Evolutionary conservation across 1,284 basidiomycete species (phyloP).

Genomic region (Irpex sp.): DNA sequence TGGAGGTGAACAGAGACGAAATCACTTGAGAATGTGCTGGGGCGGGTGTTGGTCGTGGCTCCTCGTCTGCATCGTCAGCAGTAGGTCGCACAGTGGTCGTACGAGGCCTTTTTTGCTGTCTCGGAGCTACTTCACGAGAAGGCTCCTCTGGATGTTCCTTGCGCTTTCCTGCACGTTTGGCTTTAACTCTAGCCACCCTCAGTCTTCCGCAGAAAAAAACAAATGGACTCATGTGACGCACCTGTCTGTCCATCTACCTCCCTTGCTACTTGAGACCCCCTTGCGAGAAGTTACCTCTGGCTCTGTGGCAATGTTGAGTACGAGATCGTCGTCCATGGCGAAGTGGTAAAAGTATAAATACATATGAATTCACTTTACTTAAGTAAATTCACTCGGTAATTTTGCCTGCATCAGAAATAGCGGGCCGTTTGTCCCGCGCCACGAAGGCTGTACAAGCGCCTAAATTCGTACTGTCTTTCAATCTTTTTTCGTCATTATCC

Average conservation of each 20-base stretch:
- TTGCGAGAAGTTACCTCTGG: conserved; percentile 29
- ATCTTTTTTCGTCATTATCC: too few relatives aligned
- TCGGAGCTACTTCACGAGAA: conserved; percentile 11
- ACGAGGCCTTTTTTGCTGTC: conserved; percentile 49
- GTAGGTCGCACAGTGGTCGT: conserved; percentile 29
- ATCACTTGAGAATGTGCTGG: conserved; percentile 63
- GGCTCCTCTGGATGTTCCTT: conserved; percentile 40
- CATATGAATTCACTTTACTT: too few relatives aligned
- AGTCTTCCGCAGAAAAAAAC: background rate
- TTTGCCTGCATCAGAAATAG: background rate
- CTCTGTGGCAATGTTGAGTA: conserved; percentile 61
- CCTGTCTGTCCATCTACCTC: conserved; percentile 86
- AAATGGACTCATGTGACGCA: conserved; percentile 32
- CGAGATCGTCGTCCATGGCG: conserved; percentile 66
- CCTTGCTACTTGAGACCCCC: conserved; percentile 45
- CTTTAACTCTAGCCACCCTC: conserved; percentile 30
- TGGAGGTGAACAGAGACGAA: conserved; percentile 88
- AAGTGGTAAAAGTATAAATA: background rate
- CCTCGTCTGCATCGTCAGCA: conserved; percentile 9
- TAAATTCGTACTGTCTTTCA: too few relatives aligned
- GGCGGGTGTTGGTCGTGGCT: conserved; percentile 22
- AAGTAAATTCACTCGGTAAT: background rate
- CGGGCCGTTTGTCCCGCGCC: background rate
- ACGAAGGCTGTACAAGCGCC: too few relatives aligned
- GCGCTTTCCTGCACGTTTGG: conserved; percentile 64